Evolutionary conservation across 768 basidiomycete genomes (phyloP).

Genomic region (Boletus rubroflammeus): DNA sequence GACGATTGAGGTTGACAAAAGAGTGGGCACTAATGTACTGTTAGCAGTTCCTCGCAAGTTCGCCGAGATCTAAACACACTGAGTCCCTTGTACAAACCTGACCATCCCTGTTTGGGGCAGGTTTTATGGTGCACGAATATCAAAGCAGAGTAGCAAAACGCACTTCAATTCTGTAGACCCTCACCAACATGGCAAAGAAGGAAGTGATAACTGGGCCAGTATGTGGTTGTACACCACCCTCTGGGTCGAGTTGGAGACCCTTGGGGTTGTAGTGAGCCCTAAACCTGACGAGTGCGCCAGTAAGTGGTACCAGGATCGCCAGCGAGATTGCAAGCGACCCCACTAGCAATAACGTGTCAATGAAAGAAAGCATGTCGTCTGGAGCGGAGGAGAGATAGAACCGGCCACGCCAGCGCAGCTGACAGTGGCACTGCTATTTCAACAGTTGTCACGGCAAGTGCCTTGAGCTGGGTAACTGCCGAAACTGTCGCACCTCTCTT

Average conservation of each 20-base stretch:
- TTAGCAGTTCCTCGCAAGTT: conserved; percentile 36
- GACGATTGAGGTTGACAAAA: conserved; percentile 49
- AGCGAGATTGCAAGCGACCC: conserved; percentile 50
- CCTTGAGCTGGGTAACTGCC: conserved; percentile 21
- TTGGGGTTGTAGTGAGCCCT: conserved; percentile 86
- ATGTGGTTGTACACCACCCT: conserved; percentile 71
- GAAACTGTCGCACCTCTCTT: conserved; percentile 24
- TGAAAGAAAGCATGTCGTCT: conserved; percentile 33
- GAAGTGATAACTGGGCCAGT: conserved; percentile 75
- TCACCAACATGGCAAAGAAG: conserved; percentile 68
- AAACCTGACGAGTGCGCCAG: conserved; percentile 70
- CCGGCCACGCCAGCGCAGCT: background rate
- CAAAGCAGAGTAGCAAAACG: conserved; percentile 10
- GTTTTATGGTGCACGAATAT: background rate
- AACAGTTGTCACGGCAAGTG: conserved; percentile 27
- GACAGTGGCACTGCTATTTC: conserved; percentile 3
- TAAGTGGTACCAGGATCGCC: conserved; percentile 56
- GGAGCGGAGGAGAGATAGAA: background rate
- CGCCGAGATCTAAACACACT: conserved; percentile 37
- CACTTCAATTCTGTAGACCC: conserved; percentile 74
- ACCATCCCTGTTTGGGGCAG: conserved; percentile 46
- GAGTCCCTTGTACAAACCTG: conserved; percentile 78
- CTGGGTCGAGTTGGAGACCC: conserved; percentile 74
- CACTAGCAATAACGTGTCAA: conserved; percentile 33
- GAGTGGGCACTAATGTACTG: conserved; percentile 44